Base-by-base conservation (phyloP, 2,329 filamentous ascomycete genomes). In the Curvularia hawaiiensis region DNA sequence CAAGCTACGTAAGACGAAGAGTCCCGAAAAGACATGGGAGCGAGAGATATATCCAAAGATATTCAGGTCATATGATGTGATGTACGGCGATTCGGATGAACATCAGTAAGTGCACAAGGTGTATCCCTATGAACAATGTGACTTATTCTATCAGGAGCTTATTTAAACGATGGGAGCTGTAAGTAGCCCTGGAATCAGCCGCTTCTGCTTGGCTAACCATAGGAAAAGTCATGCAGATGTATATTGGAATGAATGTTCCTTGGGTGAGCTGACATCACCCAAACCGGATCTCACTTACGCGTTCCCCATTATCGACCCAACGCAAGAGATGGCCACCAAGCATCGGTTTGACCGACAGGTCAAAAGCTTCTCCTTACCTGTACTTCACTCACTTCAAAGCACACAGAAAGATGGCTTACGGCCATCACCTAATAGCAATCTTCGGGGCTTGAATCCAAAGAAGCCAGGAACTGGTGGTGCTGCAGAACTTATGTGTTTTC, bases 401-500 rank as follows among this genome's bases (percentile, higher is more conserved):
- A 7, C 18, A 28, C 12, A 14, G 16, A 11, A 50, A 40, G 41
- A 1, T 4, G 16, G 26, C 16, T 20, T 24, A 30, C 12, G 22
- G 4, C 26, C 33, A 10, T 50, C 48, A 16, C 48, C 33, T 16
- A 38, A 22, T 6, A n/a, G 20, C 2, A 51, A 4, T 46, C 43
- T 18, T 12, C 10, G 16, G 39, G 39, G 2, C 9, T 26, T 18
- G 16, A 20, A 30, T 12, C 50, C 51, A 26, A 22, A 16, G 7
- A 40, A 3, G 22, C 28, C 8, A 49, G 7, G 0, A 54, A 26
- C 18, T 53, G 20, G 16, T 22, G 30, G 50, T 16, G 54, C 50
- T 39, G 43, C 38, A 50, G 58, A 63, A 30, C 24, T 57, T 18
- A 52, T 57, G 10, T 64, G 62, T 24, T 24, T 24, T 3, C 22